A percentile compares a stretch with the other conserved stretches of the same genome.
Conservation (phyloP, 1,284 basidiomycete species). For the Fomes fomentarius region DNA sequence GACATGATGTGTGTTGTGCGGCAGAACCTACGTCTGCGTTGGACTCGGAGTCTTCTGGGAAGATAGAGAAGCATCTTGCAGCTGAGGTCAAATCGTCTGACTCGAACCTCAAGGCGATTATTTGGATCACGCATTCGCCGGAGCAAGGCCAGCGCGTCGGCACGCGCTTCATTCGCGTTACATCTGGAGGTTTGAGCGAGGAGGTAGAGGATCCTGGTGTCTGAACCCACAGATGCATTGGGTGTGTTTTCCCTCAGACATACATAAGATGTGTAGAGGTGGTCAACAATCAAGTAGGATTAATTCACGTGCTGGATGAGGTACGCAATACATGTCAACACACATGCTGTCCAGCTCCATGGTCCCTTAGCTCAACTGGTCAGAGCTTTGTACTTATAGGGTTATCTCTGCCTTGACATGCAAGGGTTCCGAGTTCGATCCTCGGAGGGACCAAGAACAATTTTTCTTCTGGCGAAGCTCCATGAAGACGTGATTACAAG, state of each 20-base stretch:
- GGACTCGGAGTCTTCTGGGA: slow-evolving; percentile 65
- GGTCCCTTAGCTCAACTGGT: slow-evolving; percentile 53
- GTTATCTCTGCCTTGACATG: slow-evolving; percentile 39
- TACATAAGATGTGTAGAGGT: too few relatives aligned
- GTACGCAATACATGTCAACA: too few relatives aligned
- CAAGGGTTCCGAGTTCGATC: slow-evolving; percentile 54
- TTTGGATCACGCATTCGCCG: slow-evolving; percentile 89
- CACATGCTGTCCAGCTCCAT: too few relatives aligned
- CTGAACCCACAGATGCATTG: background rate
- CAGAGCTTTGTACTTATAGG: slow-evolving; percentile 54
- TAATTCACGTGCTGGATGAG: too few relatives aligned
- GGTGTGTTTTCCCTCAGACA: too few relatives aligned
- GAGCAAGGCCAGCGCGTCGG: slow-evolving; percentile 79
- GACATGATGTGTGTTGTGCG: too few relatives aligned
- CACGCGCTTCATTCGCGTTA: slow-evolving; percentile 64
- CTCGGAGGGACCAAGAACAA: slow-evolving; percentile 50
- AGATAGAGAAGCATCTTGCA: slow-evolving; percentile 67
- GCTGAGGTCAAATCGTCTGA: slow-evolving; percentile 51
- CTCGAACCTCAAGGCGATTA: slow-evolving; percentile 65
- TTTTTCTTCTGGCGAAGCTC: slow-evolving; percentile 20
- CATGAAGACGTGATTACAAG: background rate
- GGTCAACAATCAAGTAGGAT: too few relatives aligned
- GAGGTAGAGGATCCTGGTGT: slow-evolving; percentile 33
- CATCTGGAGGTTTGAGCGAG: slow-evolving; percentile 50
- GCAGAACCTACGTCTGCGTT: slow-evolving; percentile 89